These are phyloP conservation scores for Plasmodium malariae DNA, from an alignment of 169 alveolate species.

Conservation along the genomic window DNA sequence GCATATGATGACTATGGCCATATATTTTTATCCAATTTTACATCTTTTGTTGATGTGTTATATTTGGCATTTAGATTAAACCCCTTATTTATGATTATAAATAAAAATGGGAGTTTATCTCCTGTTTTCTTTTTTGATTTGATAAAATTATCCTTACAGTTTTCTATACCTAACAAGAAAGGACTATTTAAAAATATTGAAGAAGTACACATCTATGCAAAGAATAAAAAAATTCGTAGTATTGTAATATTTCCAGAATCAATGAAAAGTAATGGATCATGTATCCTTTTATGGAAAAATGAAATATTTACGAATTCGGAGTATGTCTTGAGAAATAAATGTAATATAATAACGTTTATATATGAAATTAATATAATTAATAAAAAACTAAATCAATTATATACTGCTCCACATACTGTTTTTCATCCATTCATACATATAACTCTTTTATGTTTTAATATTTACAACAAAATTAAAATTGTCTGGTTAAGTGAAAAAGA, in stretches of 20 bases:
- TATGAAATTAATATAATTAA: constrained; percentile 43
- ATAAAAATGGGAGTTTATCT: constrained; percentile 63
- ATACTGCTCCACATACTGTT: constrained; percentile 72
- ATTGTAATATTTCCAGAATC: constrained; percentile 74
- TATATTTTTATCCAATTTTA: constrained; percentile 60
- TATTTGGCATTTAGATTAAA: constrained; percentile 64
- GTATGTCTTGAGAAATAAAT: constrained; percentile 33
- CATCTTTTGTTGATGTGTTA: constrained; percentile 65
- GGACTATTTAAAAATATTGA: constrained; percentile 66
- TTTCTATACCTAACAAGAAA: constrained; percentile 44
- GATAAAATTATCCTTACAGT: constrained; percentile 51
- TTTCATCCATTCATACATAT: constrained; percentile 69
- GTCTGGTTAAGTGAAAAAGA: constrained; percentile 71
- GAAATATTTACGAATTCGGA: constrained; percentile 57
- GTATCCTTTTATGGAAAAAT: constrained; percentile 66
- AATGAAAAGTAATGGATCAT: constrained; percentile 68
- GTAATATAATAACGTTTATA: constrained; percentile 47
- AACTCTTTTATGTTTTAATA: constrained; percentile 47
- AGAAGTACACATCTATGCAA: constrained; percentile 58
- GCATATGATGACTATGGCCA: constrained; percentile 71
- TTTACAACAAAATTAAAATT: constrained; percentile 56
- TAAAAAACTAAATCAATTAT: constrained; percentile 23
- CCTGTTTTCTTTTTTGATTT: constrained; percentile 54
- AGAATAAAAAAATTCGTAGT: constrained; percentile 38
- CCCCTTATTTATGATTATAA: constrained; percentile 45